Conservation (phyloP, 2,329 filamentous ascomycete genomes). For the Sclerotinia subarctica region DNA sequence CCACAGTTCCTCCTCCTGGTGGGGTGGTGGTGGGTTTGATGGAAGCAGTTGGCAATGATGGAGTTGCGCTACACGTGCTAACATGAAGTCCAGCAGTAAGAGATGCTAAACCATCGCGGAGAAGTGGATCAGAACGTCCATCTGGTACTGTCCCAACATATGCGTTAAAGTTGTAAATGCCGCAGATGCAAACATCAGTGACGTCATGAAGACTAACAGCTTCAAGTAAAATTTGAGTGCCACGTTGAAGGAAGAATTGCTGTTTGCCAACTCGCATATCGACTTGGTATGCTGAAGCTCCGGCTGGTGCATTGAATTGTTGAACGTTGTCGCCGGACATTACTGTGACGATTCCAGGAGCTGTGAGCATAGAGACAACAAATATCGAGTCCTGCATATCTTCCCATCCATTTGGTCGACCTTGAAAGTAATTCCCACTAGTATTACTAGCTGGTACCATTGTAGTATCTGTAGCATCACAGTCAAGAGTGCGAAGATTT, state of each 20-base stretch:
- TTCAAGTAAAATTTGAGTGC: conserved; percentile 22
- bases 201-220: conserved; percentile 27
- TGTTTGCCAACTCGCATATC: conserved; percentile 29
- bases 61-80: conserved; percentile 36
- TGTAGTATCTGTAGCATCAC: conserved; percentile 39
- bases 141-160: conserved; percentile 30
- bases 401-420: conserved; percentile 29
- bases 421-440: conserved; percentile 31
- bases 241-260: conserved; percentile 26
- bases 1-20: conserved; percentile 12
- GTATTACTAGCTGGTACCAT: conserved; percentile 29
- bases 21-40: conserved; percentile 25
- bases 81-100: conserved; percentile 38
- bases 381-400: conserved; percentile 37
- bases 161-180: conserved; percentile 33
- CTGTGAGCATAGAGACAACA: conserved; percentile 35
- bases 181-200: conserved; percentile 27
- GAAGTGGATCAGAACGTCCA: conserved; percentile 32
- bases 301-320: conserved; percentile 27
- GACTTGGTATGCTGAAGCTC: conserved; percentile 27
- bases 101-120: conserved; percentile 32
- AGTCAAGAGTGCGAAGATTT: conserved; percentile 33
- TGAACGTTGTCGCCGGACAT: conserved; percentile 32
- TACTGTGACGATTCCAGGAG: conserved; percentile 34
- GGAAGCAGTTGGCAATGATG: conserved; percentile 37